Evolutionary conservation across 73 alveolate genomes (phyloP).

Genomic region (Stentor coeruleus): DNA sequence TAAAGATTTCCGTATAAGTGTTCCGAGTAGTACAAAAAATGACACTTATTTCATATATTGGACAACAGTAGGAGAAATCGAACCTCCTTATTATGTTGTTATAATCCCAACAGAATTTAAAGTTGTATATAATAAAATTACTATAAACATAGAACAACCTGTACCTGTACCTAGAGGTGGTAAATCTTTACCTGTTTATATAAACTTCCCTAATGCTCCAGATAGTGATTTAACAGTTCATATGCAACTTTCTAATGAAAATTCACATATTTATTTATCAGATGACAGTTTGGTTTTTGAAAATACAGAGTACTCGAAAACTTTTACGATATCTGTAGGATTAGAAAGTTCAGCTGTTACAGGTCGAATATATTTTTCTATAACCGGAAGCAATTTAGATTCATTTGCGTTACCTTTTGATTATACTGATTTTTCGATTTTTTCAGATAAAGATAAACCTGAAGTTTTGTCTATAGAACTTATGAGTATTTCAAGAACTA

Average conservation of each 20-base stretch:
- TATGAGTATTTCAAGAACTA: neutral
- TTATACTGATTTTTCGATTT: neutral
- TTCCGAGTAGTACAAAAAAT: conserved; percentile 8
- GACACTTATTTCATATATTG: conserved; percentile 42
- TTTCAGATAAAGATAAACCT: neutral
- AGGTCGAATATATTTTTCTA: neutral
- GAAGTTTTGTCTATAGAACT: neutral
- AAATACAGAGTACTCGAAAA: neutral
- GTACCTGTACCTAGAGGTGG: conserved; percentile 51
- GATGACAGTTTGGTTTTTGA: neutral
- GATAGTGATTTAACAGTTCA: conserved; percentile 26
- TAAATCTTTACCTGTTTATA: conserved; percentile 31
- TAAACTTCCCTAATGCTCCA: conserved; percentile 34
- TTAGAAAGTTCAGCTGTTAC: neutral
- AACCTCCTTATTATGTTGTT: conserved; percentile 38
- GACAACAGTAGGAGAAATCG: conserved; percentile 40
- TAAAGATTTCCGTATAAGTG: conserved; percentile 36
- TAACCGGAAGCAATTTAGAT: neutral
- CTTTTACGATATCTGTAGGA: neutral
- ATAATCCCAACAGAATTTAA: conserved; percentile 27
- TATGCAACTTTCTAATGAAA: neutral
- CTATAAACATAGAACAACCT: conserved; percentile 1
- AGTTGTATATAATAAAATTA: conserved; percentile 13
- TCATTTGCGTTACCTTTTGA: neutral
- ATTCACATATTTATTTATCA: neutral